Base-by-base conservation (phyloP, 192 early-diverging fungal species). In the Phlyctochytrium bullatum region DNA sequence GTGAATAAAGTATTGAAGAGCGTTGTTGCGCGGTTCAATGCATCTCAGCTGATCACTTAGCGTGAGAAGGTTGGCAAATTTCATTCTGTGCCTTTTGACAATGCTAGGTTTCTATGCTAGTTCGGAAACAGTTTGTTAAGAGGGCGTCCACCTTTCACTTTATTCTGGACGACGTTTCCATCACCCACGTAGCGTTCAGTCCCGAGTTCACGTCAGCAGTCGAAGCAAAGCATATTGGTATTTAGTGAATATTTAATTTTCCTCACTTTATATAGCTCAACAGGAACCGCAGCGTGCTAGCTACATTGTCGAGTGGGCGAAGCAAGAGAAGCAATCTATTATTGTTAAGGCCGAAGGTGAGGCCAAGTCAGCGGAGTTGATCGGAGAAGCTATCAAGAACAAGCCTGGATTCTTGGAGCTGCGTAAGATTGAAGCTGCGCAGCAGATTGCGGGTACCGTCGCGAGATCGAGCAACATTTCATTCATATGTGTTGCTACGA, bases 1-100 rank as follows among this genome's bases (percentile, higher is more conserved):
- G 94, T 97, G 28, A 98, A 98, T 81, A 95, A 98, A 78, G 94
- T 98, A 24, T 83, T 96, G 59, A 97, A 98, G 83, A 91, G 89
- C 56, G 95, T 98, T 2, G 94, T 97, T 57, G 96, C 96, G 16
- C 96, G 96, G 82, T 98, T 98, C 84, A 98, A 97, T 66, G 95
- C 94, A 14, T 94, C 92, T n/a, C 96, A 98, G 80, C 83, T 97
- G 54, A 96, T 97, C 70, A 96, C 94, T 20, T 93, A 95, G 78
- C 93, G 94, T 83, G 94, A 98, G 66, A 82, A 85, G 60, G 92
- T 95, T 6, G 79, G 82, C 64, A 27, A 24, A n/a, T n/a, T n/a
- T n/a, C n/a, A n/a, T n/a, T n/a, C n/a, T n/a, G n/a, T n/a, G n/a
- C n/a, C n/a, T n/a, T n/a, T n/a, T n/a, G n/a, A n/a, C n/a, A n/a